A percentile compares a stretch with the other conserved stretches of the same genome.
Evolutionary conservation across 208 protist genomes (phyloP).

Genomic region (Leishmania braziliensis): DNA sequence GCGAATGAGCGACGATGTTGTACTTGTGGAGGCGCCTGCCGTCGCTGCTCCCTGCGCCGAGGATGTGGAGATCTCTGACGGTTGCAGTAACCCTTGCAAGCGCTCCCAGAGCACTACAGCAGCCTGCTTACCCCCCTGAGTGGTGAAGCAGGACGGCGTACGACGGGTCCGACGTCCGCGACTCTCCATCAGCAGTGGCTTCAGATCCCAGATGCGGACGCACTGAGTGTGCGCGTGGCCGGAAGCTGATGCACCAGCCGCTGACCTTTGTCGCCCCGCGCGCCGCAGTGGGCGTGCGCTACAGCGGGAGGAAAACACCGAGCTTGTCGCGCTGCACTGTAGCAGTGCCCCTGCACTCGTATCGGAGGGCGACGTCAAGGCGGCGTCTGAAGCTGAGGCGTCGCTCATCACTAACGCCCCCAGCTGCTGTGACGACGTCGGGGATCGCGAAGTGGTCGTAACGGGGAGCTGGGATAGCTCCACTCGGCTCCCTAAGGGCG

Average conservation of each 20-base stretch:
- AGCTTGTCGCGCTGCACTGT: conserved; percentile 3
- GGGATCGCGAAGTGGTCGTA: not conserved
- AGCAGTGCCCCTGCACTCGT: not conserved
- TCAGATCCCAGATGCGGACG: conserved; percentile 68
- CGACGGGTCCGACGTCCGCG: conserved; percentile 31
- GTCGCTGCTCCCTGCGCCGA: not conserved
- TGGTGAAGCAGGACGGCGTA: conserved; percentile 21
- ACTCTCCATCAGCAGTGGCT: conserved; percentile 63
- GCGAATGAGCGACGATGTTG: not conserved
- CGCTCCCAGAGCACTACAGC: conserved; percentile 47
- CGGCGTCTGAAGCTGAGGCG: conserved; percentile 25
- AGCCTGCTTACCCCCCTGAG: conserved; percentile 24
- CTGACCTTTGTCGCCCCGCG: conserved; percentile 12
- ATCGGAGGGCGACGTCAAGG: conserved; percentile 16
- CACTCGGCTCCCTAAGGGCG: not conserved
- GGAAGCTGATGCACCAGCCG: not conserved
- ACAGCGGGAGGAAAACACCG: conserved; percentile 17
- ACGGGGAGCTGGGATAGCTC: not conserved
- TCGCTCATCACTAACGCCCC: conserved; percentile 13
- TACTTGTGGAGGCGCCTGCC: not conserved
- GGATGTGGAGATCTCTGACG: conserved; percentile 13
- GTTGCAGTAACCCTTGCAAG: conserved; percentile 42
- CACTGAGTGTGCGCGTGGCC: conserved; percentile 46
- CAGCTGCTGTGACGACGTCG: conserved; percentile 7
- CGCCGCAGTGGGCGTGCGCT: conserved; percentile 19